Percentiles rank a stretch among this genome's conserved stretches.
phyloP scores from a whole-genome alignment of 1,139 yeast genomes.

The Candida mesenterica region DNA sequence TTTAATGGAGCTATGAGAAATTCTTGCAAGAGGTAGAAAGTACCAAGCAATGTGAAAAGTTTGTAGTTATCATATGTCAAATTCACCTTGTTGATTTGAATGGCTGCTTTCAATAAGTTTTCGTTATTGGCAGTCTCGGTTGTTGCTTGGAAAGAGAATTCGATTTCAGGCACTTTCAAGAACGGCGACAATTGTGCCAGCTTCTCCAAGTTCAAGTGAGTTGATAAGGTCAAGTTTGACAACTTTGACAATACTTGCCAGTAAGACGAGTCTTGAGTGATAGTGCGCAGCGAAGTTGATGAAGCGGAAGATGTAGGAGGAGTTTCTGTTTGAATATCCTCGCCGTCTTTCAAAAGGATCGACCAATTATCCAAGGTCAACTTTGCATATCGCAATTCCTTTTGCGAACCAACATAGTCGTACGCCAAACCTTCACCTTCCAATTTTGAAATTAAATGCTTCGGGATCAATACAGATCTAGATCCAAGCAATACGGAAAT shows the following conservation, averaged over 20 bases:
- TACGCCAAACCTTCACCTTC: conserved; percentile 33
- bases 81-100: conserved; percentile 29
- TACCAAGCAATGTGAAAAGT: conserved; percentile 53
- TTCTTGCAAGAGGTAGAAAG: conserved; percentile 51
- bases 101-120: conserved; percentile 28
- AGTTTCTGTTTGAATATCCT: conserved; percentile 6
- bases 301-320: conserved; percentile 10
- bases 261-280: conserved; percentile 14
- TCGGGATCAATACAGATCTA: conserved; percentile 56
- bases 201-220: conserved; percentile 24
- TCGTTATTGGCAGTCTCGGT: conserved; percentile 12
- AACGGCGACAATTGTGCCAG: conserved; percentile 12
- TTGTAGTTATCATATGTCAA: conserved; percentile 48
- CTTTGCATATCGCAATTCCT: conserved; percentile 34
- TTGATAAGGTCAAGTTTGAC: conserved; percentile 24
- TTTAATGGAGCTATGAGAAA: conserved; percentile 39
- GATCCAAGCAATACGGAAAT: conserved; percentile 50
- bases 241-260: conserved; percentile 21
- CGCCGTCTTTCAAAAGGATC: conserved; percentile 12
- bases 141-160: conserved; percentile 16
- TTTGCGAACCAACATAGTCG: conserved; percentile 38
- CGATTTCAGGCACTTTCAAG: conserved; percentile 20
- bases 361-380: conserved; percentile 12
- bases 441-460: conserved; percentile 34
- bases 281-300: conserved; percentile 25